Evolutionary conservation across 2,329 filamentous ascomycete genomes (phyloP).

Genomic region (Colletotrichum somersetense): DNA sequence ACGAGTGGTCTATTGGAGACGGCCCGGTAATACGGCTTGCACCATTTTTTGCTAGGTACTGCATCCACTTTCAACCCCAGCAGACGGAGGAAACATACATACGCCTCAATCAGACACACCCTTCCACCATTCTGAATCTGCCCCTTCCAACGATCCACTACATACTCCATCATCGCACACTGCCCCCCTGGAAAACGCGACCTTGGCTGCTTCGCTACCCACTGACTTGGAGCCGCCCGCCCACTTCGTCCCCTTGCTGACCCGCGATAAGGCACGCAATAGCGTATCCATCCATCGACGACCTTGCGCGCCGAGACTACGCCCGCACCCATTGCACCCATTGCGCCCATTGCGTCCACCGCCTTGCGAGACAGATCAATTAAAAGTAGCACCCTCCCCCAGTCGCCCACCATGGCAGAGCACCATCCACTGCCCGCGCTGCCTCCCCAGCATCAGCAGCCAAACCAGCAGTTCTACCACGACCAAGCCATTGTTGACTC

Average conservation of each 20-base stretch:
- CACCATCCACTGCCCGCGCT: slow-evolving; percentile 43
- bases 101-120: slow-evolving; percentile 27
- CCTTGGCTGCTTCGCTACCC: slow-evolving; percentile 40
- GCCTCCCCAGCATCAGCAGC: slow-evolving; percentile 44
- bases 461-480: slow-evolving; percentile 45
- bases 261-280: slow-evolving; percentile 43
- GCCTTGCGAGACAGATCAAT: slow-evolving; percentile 47
- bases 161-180: slow-evolving; percentile 32
- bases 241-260: slow-evolving; percentile 42
- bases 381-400: slow-evolving; percentile 50
- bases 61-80: slow-evolving; percentile 38
- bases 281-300: slow-evolving; percentile 33
- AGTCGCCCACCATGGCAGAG: slow-evolving; percentile 52
- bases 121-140: slow-evolving; percentile 25
- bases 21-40: slow-evolving; percentile 25
- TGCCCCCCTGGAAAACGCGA: slow-evolving; percentile 35
- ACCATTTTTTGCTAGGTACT: slow-evolving; percentile 25
- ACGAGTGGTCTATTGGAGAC: slow-evolving; percentile 35
- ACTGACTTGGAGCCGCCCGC: slow-evolving; percentile 34
- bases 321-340: slow-evolving; percentile 19
- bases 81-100: slow-evolving; percentile 30
- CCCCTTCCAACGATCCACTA: slow-evolving; percentile 36
- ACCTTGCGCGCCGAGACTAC: slow-evolving; percentile 40
- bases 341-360: slow-evolving; percentile 22
- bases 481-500: slow-evolving; percentile 44